Evolutionary conservation across 345 rosid genomes (phyloP).

Genomic region (Syzygium aromaticum): DNA sequence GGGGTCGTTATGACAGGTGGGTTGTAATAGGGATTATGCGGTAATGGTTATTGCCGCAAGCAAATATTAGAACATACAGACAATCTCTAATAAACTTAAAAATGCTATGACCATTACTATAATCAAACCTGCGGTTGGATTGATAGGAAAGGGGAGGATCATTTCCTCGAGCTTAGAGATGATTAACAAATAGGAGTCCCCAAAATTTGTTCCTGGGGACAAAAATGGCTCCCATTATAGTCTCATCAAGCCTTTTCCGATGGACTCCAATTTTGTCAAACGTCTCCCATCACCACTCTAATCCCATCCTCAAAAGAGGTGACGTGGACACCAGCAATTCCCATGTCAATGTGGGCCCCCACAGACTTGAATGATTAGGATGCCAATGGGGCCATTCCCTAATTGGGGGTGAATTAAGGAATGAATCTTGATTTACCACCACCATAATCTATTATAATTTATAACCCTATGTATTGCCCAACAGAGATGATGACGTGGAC

Average conservation of each 20-base stretch:
- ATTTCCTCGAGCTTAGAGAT: neutral
- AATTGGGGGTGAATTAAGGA: neutral
- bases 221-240: neutral
- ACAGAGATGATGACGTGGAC: neutral
- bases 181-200: neutral
- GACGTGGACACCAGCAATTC: neutral
- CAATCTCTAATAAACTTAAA: neutral
- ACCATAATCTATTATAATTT: neutral
- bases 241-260: neutral
- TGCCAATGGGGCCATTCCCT: neutral
- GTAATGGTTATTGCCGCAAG: neutral
- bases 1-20: neutral
- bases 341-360: conserved; percentile 5
- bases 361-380: neutral
- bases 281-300: neutral
- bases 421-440: neutral
- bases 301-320: neutral
- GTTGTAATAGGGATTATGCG: neutral
- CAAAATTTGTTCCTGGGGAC: neutral
- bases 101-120: no score
- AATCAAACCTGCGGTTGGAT: no score
- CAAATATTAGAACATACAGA: neutral
- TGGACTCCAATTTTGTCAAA: neutral
- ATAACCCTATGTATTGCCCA: neutral
- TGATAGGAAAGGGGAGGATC: no score